Base-by-base conservation (phyloP, 2,329 filamentous ascomycete genomes). In the Zasmidium cellare region DNA sequence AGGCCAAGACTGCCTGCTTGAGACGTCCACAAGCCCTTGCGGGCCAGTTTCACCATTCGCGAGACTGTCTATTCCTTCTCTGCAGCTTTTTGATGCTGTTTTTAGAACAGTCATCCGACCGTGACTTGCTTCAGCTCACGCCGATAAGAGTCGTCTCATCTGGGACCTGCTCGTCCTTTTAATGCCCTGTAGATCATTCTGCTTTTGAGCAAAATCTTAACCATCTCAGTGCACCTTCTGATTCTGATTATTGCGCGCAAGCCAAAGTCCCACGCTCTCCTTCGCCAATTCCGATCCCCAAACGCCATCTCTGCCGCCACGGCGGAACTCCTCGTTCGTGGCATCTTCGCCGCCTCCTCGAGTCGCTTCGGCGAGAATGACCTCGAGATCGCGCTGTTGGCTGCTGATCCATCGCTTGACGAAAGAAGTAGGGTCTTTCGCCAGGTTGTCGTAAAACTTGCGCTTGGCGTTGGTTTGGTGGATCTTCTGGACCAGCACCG, bases 381-480 rank as follows among this genome's bases (percentile, higher is more conserved):
- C 86, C 70, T 96, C 92, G 35, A 97, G 80, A 72, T 97, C 93
- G 50, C 92, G 83, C 76, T 92, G 92, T 78, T 99, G 94, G 16
- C 89, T 93, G 69, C 87, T 91, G 53, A 96, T 81, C 94, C 94
- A 99, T 69, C 90, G 86, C 63, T 85, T 87, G 59, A 97, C 82
- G 69, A 97, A 97, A 12, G 83, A 85, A 16, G 90, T 88, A 0
- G 94, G 94, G 66, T 97, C 92, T 63, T 88, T 85, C 58, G 87
- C 85, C 63, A 97, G 80, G 3, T 86, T 85, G 6, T 84, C 86
- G 74, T 94, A 88, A 79, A 99, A 99, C 16, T 87, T 85, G 72
- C 96, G 91, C 72, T 96, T 96, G 22, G 91, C 90, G 72, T 96
- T 96, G 23, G 90, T 91, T 65, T 92, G 87, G 24, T 87, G 83